Conservation (phyloP, 768 basidiomycete species). For the Tephrocybe sp. region DNA sequence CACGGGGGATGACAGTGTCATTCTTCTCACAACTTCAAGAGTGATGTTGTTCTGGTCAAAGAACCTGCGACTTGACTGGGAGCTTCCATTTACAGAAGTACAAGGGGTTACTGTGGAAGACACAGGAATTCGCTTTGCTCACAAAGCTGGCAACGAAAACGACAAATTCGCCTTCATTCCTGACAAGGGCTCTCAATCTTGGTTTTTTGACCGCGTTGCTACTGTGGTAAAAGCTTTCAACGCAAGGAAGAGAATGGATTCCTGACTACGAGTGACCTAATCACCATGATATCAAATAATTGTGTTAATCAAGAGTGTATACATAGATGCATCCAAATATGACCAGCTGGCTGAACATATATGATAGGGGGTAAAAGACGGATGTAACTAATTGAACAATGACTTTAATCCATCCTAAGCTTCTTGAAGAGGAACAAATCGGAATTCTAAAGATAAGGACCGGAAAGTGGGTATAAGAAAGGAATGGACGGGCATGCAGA, state of each 20-base stretch:
- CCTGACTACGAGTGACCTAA: constrained; percentile 21
- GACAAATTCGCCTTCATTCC: constrained; percentile 77
- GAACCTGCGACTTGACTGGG: constrained; percentile 86
- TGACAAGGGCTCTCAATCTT: constrained; percentile 69
- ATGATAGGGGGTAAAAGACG: not conserved
- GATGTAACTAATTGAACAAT: too few relatives aligned
- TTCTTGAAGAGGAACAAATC: not conserved
- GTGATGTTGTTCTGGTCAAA: constrained; percentile 84
- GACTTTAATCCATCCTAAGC: too few relatives aligned
- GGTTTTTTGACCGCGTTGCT: constrained; percentile 80
- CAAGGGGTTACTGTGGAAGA: constrained; percentile 88
- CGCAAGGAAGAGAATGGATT: constrained; percentile 69
- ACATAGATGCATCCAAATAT: constrained; percentile 12
- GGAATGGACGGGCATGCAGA: not conserved
- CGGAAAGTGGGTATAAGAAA: not conserved
- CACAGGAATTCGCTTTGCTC: constrained; percentile 83
- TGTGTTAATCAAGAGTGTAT: constrained; percentile 15
- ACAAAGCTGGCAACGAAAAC: constrained; percentile 72
- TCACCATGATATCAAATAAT: constrained; percentile 10
- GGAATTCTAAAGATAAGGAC: not conserved
- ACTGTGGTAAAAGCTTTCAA: constrained; percentile 78
- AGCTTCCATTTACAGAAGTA: constrained; percentile 82
- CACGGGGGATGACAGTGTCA: constrained; percentile 75
- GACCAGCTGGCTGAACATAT: not conserved
- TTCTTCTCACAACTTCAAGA: constrained; percentile 74